Base-by-base conservation (phyloP, 1,139 yeast species). In the Geotrichum siamense region DNA sequence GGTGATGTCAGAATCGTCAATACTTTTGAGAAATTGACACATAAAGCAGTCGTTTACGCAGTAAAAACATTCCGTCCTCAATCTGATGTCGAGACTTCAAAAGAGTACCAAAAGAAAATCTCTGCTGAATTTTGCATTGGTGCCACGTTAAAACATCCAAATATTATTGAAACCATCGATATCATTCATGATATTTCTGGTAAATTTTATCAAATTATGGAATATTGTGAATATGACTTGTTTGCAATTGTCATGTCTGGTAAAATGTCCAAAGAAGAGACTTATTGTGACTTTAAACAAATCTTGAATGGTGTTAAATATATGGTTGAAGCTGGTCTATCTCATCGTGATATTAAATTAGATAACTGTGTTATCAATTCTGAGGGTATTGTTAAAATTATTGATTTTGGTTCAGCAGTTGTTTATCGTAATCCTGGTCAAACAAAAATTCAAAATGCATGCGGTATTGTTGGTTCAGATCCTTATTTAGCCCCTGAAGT, bases 81-180 rank as follows among this genome's bases (percentile, higher is more conserved):
- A 57, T 78, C 82, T 53, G 76, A 79, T 44, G 77, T 75, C 56
- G 97, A 89, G 64, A 64, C 81, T 8, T 76, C 81, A 51, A 75
- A 94, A 53, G 96, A 89, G 59, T 89, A 89, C 61, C 89, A 93
- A 34, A 86, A 86, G 56, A 89, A 89, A 62, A 87, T 89, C 54
- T 86, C 96, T 1, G 94, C 95, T 20, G 97, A 89, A 66, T 89
- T 86, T 63, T 87, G 96, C 69, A 84, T 89, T 57, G 96, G 96
- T 3, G 78, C 89, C 10, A 85, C 96, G 3, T 71, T 89, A 49
- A 83, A 83, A 60, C 94, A 87, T 65, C 89, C 94, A 45, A 86
- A 89, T 62, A 82, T 89, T 54, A 82, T 89, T 53, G 87, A 84
- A 62, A 89, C 96, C 3, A 78, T 87, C 51, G 97, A 89, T 64